These are phyloP conservation scores for Acer campestre DNA, from an alignment of 345 rosid species.

Conservation along the genomic window DNA sequence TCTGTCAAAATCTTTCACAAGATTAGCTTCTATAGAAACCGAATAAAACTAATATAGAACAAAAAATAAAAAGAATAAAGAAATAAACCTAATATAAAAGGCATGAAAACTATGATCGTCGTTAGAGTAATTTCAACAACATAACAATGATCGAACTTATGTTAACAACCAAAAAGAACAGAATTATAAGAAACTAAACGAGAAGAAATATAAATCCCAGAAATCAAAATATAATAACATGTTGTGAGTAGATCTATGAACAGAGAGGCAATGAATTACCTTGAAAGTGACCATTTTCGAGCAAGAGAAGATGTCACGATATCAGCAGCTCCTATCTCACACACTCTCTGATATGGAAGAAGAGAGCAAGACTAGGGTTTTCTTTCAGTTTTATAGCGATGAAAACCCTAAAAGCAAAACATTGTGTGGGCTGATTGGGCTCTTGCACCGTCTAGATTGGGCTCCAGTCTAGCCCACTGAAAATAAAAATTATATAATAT, in stretches of 20 bases:
- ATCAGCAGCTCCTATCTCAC: not conserved
- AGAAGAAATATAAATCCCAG: not conserved
- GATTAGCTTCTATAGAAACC: slow-evolving; percentile 70
- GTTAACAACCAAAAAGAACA: not conserved
- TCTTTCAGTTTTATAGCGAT: slow-evolving; percentile 1
- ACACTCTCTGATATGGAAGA: not conserved
- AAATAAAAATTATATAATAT: too few relatives aligned
- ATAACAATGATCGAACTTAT: not conserved
- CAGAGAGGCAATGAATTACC: not conserved
- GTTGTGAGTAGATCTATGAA: not conserved
- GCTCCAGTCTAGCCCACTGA: too few relatives aligned
- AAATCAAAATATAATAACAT: not conserved
- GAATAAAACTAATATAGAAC: not conserved
- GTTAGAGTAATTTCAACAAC: not conserved
- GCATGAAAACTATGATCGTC: not conserved
- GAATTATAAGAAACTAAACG: not conserved
- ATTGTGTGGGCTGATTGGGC: too few relatives aligned
- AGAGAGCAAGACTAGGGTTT: slow-evolving; percentile 14
- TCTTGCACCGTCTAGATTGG: too few relatives aligned
- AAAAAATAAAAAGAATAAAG: not conserved
- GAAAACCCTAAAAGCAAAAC: slow-evolving; percentile 10
- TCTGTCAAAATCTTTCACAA: slow-evolving; percentile 96
- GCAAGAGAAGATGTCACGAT: slow-evolving; percentile 4
- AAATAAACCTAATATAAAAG: not conserved
- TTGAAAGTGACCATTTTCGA: slow-evolving; percentile 31